These are phyloP conservation scores for Alternaria brassicae DNA, from an alignment of 2,329 filamentous ascomycete species.

Conservation along the genomic window DNA sequence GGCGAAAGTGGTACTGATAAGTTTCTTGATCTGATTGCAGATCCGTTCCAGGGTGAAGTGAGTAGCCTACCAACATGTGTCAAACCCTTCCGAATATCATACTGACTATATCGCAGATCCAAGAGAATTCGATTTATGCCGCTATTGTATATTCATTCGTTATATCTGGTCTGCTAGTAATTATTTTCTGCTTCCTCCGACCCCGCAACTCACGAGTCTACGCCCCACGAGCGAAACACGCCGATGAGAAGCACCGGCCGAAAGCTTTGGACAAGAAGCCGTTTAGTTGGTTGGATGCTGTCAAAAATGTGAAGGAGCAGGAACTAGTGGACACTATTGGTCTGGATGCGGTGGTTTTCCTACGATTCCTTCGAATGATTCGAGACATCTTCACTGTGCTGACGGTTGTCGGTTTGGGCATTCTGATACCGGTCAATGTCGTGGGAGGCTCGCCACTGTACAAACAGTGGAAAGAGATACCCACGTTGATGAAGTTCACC, in stretches of 20 bases:
- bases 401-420: conserved; percentile 72
- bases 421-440: conserved; percentile 83
- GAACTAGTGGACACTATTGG: conserved; percentile 83
- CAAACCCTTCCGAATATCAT: background rate
- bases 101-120: conserved; percentile 54
- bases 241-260: conserved; percentile 87
- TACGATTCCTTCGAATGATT: conserved; percentile 87
- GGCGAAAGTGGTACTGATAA: conserved; percentile 34
- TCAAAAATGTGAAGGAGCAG: conserved; percentile 77
- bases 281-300: conserved; percentile 82
- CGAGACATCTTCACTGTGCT: conserved; percentile 86
- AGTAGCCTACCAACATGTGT: background rate
- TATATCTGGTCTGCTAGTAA: conserved; percentile 73
- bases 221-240: conserved; percentile 90
- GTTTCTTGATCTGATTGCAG: conserved; percentile 51
- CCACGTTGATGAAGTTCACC: conserved; percentile 60
- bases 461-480: conserved; percentile 37
- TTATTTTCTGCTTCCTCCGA: conserved; percentile 86
- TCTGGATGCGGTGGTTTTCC: conserved; percentile 87
- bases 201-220: conserved; percentile 92
- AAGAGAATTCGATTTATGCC: conserved; percentile 73
- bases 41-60: conserved; percentile 50
- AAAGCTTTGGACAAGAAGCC: conserved; percentile 84
- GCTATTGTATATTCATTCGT: conserved; percentile 82
- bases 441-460: conserved; percentile 46